Evolutionary conservation across 2,329 filamentous ascomycete species (phyloP).

Genomic region (Zymoseptoria pseudotritici): DNA sequence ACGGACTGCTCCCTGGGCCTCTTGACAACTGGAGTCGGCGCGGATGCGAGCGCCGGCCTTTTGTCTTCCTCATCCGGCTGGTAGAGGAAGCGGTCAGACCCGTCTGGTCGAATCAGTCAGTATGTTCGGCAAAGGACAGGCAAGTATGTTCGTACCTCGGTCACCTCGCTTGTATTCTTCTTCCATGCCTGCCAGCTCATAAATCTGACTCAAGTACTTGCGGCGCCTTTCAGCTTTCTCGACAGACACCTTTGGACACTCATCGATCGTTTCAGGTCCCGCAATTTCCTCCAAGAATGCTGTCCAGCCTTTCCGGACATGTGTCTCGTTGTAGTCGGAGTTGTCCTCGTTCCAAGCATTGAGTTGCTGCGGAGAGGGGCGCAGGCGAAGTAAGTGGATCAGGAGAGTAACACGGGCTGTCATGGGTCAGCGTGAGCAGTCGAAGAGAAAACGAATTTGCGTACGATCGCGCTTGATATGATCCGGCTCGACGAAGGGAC

Average conservation of each 20-base stretch:
- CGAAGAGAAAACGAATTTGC: slow-evolving; percentile 1
- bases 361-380: slow-evolving; percentile 23
- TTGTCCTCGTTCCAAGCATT: slow-evolving; percentile 22
- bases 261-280: slow-evolving; percentile 20
- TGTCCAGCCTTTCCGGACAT: slow-evolving; percentile 23
- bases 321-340: slow-evolving; percentile 17
- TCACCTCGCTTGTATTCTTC: slow-evolving; percentile 8
- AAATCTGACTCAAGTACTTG: slow-evolving; percentile 14
- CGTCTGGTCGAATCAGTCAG: slow-evolving; percentile 12
- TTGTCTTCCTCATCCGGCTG: slow-evolving; percentile 12
- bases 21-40: slow-evolving; percentile 2
- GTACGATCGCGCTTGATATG: slow-evolving; percentile 61
- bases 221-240: slow-evolving; percentile 9
- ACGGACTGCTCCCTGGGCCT: slow-evolving; percentile 3
- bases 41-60: not conserved
- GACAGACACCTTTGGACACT: slow-evolving; percentile 16
- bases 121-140: not conserved
- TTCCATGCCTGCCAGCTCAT: slow-evolving; percentile 14
- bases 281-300: slow-evolving; percentile 23
- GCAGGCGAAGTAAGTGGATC: slow-evolving; percentile 25
- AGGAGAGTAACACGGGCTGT: slow-evolving; percentile 11
- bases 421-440: slow-evolving; percentile 5
- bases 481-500: slow-evolving; percentile 66
- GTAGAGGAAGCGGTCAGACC: slow-evolving; percentile 6
- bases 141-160: slow-evolving; percentile 10